Evolutionary conservation across 2,329 filamentous ascomycete genomes (phyloP), one percentile per base, ranked within the genome.

Genomic region (Acrocalymma vagum): DNA sequence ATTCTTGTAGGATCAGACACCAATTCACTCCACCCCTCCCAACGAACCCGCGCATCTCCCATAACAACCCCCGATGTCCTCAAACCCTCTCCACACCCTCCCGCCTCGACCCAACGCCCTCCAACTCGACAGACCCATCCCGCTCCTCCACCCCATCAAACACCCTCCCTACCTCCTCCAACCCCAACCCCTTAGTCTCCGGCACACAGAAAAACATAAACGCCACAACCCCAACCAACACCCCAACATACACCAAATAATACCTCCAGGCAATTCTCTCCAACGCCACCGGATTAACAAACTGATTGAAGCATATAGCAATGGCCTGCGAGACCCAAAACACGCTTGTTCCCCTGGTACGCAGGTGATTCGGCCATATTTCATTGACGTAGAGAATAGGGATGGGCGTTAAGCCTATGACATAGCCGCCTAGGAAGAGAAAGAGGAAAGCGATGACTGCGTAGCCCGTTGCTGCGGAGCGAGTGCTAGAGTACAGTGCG

Each of bases 341-440:
- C 1, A 57, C 38, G n/a, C 49, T 55, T 5, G 44, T 43, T 11
- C 45, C 51, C 29, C 51, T 50, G 1, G 43, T 48, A 2, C 64
- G 52, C 3, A 68, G 45, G 13, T 54, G 47, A 38, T 57, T 65
- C 1, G 66, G 63, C 51, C 67, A 56, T 21, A 71, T 67, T 41
- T 71, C 67, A 18, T 61, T 62, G 9, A 61, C 42, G 38, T 69
- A 71, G 18, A 63, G 57, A 24, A 65, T 58, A 0, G 59, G 48
- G 6, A 69, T 56, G 3, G 62, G 62, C 1, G 63, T 65, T 38
- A 61, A 70, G 11, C 69, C 72, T 26, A 74, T 64, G 51, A 53
- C 42, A 24, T 56, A 55, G 3, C 46, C 49, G 7, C 45, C 53
- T 10, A 52, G 26, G 29, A 54, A 58, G 2, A 56, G 25, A 15